Evolutionary conservation across 2,329 filamentous ascomycete genomes (phyloP), one percentile per base, ranked within the genome.

Genomic region (Penicillium thymicola): DNA sequence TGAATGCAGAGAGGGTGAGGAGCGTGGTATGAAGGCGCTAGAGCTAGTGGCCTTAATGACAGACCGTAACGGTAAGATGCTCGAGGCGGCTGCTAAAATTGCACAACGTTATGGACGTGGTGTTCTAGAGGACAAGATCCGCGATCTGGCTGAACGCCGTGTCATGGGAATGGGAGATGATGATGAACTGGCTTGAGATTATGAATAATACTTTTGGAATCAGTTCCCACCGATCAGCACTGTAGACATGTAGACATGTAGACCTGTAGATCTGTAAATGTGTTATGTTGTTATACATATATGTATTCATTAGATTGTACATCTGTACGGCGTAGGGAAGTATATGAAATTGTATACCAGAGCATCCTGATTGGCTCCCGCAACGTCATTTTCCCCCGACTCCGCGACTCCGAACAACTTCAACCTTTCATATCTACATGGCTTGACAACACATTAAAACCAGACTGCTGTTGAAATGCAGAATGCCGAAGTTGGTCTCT

Each of bases 1-100:
- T 7, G 94, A 97, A 78, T 99, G 94, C 72, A 86, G 92, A 58
- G 90, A 94, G 64, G 91, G 92, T 43, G 94, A 99, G 73, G 92
- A 97, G 61, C 82, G 89, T 30, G 93, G 92, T 6, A 97, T 97
- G 91, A 91, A 93, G 64, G 93, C 93, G 0, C 79, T 99, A 36
- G 95, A 99, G 76, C 83, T 97, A 67, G 94, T 96, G 30, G 81
- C 84, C 59, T 79, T 99, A 67, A 89, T 99, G 87, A 84, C 83
- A 43, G 92, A 97, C 76, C 81, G 85, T 44, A 89, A 85, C 58
- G 93, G 93, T 18, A 88, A 89, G 72, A 97, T 97, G 90, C 75
- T 96, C 56, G 92, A 97, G 72, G 89, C 93, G 5, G 94, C 94
- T 1, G 85, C 86, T 55, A 96, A 95, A 81, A 85, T 99, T 48